Conservation (phyloP, 2,329 filamentous ascomycete species). For the Orbilia javanica region DNA sequence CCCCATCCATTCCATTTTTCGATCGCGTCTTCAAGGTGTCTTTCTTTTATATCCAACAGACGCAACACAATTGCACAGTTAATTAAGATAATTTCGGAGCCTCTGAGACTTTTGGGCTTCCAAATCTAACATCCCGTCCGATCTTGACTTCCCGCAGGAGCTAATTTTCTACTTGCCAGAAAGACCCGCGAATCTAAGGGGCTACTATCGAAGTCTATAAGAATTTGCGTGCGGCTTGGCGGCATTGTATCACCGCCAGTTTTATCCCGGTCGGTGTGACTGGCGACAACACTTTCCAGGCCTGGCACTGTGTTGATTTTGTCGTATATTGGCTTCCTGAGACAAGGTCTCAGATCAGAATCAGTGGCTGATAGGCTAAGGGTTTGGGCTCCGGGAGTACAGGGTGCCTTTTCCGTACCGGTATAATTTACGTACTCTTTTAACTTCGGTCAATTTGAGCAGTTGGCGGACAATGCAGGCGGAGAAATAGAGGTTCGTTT, state of each 20-base stretch:
- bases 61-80: neutral
- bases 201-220: neutral
- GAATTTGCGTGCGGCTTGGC: neutral
- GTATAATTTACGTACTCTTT: too few relatives aligned
- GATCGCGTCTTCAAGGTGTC: neutral
- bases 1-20: too few relatives aligned
- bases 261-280: neutral
- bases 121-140: too few relatives aligned
- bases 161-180: neutral
- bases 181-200: neutral
- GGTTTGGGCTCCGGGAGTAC: neutral
- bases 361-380: neutral
- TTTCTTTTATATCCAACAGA: neutral
- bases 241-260: too few relatives aligned
- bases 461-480: too few relatives aligned
- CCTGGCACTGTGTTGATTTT: neutral
- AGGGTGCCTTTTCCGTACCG: too few relatives aligned
- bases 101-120: neutral
- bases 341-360: neutral
- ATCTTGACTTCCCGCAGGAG: neutral
- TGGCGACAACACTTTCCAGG: neutral
- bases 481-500: too few relatives aligned
- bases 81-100: neutral
- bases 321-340: neutral
- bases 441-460: too few relatives aligned